Conservation (phyloP, 2,329 filamentous ascomycete genomes). For the Cucurbitaria berberidis region DNA sequence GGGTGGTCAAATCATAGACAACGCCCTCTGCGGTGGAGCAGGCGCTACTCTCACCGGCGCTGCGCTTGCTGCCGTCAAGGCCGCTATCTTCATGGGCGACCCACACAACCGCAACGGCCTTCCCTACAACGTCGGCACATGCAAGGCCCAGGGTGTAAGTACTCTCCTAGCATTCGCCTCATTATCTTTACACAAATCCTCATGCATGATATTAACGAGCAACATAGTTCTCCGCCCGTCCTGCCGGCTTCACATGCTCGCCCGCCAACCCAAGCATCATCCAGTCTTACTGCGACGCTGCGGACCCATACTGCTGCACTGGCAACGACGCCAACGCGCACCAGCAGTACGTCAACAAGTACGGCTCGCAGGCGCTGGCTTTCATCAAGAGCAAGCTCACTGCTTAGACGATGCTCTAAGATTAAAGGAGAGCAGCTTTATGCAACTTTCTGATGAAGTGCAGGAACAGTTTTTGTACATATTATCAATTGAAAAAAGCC, state of each 20-base stretch:
- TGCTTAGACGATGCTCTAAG: conserved; percentile 25
- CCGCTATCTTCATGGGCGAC: conserved; percentile 69
- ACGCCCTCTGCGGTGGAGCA: conserved; percentile 65
- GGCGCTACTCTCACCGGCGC: conserved; percentile 55
- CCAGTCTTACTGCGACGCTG: conserved; percentile 68
- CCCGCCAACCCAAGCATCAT: conserved; percentile 61
- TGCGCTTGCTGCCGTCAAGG: conserved; percentile 64
- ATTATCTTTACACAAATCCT: background rate
- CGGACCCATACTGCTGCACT: conserved; percentile 71
- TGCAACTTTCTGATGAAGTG: background rate
- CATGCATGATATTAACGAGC: conserved; percentile 1
- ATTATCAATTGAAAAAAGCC: background rate
- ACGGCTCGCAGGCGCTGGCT: conserved; percentile 63
- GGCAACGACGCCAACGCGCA: conserved; percentile 66
- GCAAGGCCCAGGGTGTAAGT: conserved; percentile 64
- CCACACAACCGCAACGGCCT: conserved; percentile 63
- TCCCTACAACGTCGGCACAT: conserved; percentile 67
- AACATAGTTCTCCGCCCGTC: conserved; percentile 65
- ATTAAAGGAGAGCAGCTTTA: background rate
- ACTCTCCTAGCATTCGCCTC: background rate
- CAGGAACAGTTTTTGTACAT: conserved; percentile 3
- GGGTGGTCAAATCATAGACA: conserved; percentile 69
- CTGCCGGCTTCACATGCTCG: conserved; percentile 62
- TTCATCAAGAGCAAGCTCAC: conserved; percentile 65
- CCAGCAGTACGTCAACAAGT: conserved; percentile 67